Evolutionary conservation across 78 protist species (phyloP).

Genomic region (Guillardia theta): DNA sequence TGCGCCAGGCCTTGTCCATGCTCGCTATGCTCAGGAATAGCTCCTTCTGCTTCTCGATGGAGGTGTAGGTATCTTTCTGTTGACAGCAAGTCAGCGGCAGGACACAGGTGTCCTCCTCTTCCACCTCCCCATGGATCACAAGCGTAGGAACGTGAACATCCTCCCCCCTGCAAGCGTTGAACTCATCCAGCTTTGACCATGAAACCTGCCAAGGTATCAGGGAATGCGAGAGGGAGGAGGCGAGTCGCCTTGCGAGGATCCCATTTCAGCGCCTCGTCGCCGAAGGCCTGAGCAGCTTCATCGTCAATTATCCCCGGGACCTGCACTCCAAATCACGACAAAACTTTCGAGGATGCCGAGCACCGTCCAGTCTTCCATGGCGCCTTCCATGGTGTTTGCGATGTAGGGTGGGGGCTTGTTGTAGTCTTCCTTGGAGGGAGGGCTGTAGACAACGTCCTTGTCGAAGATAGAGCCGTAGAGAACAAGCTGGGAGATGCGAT

Average conservation of each 20-base stretch:
- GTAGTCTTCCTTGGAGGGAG: not conserved
- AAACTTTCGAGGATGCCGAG: not conserved
- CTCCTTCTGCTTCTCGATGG: not conserved
- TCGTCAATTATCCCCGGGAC: not conserved
- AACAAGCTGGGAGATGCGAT: not conserved
- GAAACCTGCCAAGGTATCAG: not conserved
- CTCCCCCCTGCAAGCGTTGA: not conserved
- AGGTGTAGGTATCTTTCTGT: not conserved
- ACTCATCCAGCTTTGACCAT: not conserved
- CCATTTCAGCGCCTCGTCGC: not conserved
- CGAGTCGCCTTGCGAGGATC: not conserved
- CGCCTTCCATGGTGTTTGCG: not conserved
- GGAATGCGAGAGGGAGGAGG: not conserved
- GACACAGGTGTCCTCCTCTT: no score
- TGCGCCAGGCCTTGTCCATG: not conserved
- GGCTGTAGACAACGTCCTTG: not conserved
- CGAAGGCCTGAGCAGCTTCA: not conserved
- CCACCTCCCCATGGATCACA: not conserved
- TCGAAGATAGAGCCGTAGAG: slow-evolving; percentile 1
- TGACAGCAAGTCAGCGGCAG: no score
- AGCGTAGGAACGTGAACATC: not conserved
- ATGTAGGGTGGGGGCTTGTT: not conserved
- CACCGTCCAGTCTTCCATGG: slow-evolving; percentile 34
- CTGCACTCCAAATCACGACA: not conserved
- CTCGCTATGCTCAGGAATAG: not conserved